These are phyloP conservation scores for Yamadazyma buinensis DNA, from an alignment of 1,139 yeast genomes.

Conservation along the genomic window DNA sequence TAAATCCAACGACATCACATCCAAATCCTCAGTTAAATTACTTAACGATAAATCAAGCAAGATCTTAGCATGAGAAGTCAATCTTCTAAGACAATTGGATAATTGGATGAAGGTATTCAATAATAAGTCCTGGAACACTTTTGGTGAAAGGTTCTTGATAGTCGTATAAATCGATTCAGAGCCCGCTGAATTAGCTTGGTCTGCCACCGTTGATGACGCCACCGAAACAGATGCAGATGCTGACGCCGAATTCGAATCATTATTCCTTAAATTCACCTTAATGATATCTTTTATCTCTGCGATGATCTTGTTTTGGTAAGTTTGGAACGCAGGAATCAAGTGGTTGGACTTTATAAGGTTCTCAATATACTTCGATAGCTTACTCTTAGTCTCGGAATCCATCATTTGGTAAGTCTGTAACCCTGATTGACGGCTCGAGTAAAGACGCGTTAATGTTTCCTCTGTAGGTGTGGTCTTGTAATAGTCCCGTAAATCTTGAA, in stretches of 20 bases:
- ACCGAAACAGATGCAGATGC: slow-evolving; percentile 3
- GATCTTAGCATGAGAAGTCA: slow-evolving; percentile 75
- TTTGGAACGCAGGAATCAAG: slow-evolving; percentile 58
- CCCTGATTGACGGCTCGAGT: slow-evolving; percentile 16
- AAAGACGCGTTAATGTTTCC: slow-evolving; percentile 54
- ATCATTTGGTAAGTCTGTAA: slow-evolving; percentile 32
- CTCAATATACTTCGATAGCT: slow-evolving; percentile 43
- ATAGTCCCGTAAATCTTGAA: slow-evolving; percentile 60
- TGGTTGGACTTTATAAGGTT: slow-evolving; percentile 64
- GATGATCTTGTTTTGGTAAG: slow-evolving; percentile 65
- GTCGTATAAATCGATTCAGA: slow-evolving; percentile 39
- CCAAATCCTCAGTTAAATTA: slow-evolving; percentile 32
- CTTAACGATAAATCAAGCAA: slow-evolving; percentile 71
- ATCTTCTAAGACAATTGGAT: slow-evolving; percentile 69
- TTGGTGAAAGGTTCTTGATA: slow-evolving; percentile 62
- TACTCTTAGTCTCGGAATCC: slow-evolving; percentile 29
- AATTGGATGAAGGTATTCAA: slow-evolving; percentile 57
- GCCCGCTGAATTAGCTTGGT: slow-evolving; percentile 15
- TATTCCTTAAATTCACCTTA: slow-evolving; percentile 55
- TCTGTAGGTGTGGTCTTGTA: slow-evolving; percentile 42
- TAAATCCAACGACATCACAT: slow-evolving; percentile 61
- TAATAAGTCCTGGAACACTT: slow-evolving; percentile 73
- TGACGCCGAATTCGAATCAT: slow-evolving; percentile 19
- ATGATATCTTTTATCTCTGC: slow-evolving; percentile 73
- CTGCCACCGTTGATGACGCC: slow-evolving; percentile 9